Conservation (phyloP, 2,329 filamentous ascomycete species). For the Xylaria sp. region DNA sequence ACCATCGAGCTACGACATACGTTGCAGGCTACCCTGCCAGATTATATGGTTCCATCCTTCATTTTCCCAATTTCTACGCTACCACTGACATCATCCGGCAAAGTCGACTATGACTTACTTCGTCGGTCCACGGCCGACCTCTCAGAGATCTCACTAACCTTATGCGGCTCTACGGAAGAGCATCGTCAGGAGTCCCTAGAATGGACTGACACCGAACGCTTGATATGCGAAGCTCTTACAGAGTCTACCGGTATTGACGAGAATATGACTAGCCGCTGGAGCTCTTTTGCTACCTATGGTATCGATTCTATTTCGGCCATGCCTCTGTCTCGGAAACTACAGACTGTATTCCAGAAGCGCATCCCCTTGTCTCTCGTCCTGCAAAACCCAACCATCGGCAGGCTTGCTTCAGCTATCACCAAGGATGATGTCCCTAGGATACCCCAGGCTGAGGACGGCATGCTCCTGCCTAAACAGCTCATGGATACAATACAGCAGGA, state of each 20-base stretch:
- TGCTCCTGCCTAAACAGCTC: conserved; percentile 32
- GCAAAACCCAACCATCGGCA: conserved; percentile 66
- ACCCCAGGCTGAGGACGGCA: background rate
- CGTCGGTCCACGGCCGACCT: conserved; percentile 51
- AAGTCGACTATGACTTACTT: conserved; percentile 66
- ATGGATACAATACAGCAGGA: conserved; percentile 34
- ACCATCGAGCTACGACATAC: conserved; percentile 55
- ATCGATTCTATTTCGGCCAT: conserved; percentile 86
- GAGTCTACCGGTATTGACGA: conserved; percentile 49
- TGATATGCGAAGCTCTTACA: conserved; percentile 59
- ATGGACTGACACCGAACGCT: conserved; percentile 59
- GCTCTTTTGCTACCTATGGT: conserved; percentile 77
- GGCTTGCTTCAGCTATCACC: conserved; percentile 51
- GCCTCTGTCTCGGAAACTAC: conserved; percentile 62
- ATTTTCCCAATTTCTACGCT: conserved; percentile 70
- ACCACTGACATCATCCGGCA: conserved; percentile 74
- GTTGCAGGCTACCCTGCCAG: conserved; percentile 61
- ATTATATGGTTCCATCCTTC: conserved; percentile 79
- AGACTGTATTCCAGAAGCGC: conserved; percentile 45
- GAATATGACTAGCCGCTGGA: conserved; percentile 60
- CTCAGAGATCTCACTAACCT: conserved; percentile 46
- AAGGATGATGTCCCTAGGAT: background rate
- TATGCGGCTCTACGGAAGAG: conserved; percentile 34
- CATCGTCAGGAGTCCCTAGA: conserved; percentile 38
- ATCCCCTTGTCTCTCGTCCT: conserved; percentile 71